Conservation (phyloP, 2,329 filamentous ascomycete species). For the Pseudocercospora vitis region DNA sequence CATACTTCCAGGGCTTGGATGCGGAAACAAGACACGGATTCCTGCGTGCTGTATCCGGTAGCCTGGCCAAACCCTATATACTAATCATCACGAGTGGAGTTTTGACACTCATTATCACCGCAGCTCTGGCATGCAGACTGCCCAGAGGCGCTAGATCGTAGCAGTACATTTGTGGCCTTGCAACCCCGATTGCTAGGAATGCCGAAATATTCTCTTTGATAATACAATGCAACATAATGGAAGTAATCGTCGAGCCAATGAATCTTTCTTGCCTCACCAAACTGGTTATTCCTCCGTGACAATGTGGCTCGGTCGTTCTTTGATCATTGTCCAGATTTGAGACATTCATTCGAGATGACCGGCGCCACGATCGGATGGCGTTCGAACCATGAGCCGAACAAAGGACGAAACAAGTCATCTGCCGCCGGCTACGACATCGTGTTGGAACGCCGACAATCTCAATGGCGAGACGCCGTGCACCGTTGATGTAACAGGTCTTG, state of each 20-base stretch:
- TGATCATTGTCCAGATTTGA: slow-evolving; percentile 2
- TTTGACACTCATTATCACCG: slow-evolving; percentile 12
- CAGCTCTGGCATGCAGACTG: too few species aligned
- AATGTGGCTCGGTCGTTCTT: too few species aligned
- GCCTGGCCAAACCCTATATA: slow-evolving; percentile 12
- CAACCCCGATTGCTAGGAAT: too few species aligned
- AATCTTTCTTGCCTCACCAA: too few species aligned
- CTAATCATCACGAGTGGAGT: slow-evolving; percentile 15
- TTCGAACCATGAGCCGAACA: neutral
- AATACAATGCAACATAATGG: too few species aligned
- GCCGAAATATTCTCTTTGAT: too few species aligned
- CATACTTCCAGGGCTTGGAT: slow-evolving; percentile 9
- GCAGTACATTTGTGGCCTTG: too few species aligned
- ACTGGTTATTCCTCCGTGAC: too few species aligned
- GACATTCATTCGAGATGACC: neutral
- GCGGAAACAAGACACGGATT: slow-evolving; percentile 10
- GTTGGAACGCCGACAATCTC: neutral
- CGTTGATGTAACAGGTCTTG: neutral
- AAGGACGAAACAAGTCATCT: neutral
- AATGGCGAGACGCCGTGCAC: neutral
- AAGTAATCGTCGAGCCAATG: too few species aligned
- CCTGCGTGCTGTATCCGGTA: slow-evolving; percentile 9
- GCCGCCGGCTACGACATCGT: slow-evolving; percentile 2
- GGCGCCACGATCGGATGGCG: slow-evolving; percentile 1
- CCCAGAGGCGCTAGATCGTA: too few species aligned